These are phyloP conservation scores for Penicillium argentinense DNA, from an alignment of 495 filamentous ascomycete species.

Conservation along the genomic window DNA sequence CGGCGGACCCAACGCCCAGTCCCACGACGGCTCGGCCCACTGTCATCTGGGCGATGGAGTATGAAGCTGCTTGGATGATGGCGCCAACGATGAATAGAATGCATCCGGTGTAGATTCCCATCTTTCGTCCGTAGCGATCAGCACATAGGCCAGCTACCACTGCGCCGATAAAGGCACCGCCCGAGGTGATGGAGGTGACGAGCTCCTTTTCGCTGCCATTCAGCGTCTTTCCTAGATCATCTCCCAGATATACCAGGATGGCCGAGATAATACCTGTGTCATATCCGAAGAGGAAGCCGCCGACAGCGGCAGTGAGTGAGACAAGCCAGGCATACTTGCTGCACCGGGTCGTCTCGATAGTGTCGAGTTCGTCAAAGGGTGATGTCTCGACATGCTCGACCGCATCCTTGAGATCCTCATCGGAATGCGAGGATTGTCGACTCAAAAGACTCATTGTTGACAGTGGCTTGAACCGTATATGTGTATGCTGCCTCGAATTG, in stretches of 20 bases:
- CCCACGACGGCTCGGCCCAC: slow-evolving; percentile 51
- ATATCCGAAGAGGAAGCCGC: slow-evolving; percentile 45
- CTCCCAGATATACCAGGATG: slow-evolving; percentile 43
- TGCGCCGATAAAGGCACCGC: slow-evolving; percentile 51
- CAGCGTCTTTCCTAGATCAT: slow-evolving; percentile 29
- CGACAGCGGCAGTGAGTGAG: slow-evolving; percentile 30
- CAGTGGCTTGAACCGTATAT: too few species aligned
- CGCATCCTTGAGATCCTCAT: neutral
- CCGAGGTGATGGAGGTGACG: slow-evolving; percentile 49
- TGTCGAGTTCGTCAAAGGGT: neutral
- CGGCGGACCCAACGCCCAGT: slow-evolving; percentile 51
- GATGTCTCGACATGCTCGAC: slow-evolving; percentile 8
- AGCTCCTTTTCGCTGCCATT: slow-evolving; percentile 42
- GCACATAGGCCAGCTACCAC: slow-evolving; percentile 49
- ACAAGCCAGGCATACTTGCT: slow-evolving; percentile 10
- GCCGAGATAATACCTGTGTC: slow-evolving; percentile 52
- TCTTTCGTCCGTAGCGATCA: slow-evolving; percentile 50
- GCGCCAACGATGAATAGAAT: slow-evolving; percentile 47
- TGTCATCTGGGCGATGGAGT: slow-evolving; percentile 47
- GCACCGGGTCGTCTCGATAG: slow-evolving; percentile 3
- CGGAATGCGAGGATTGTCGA: neutral
- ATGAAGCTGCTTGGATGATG: slow-evolving; percentile 44
- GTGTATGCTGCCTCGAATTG: too few species aligned
- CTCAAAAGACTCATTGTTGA: neutral
- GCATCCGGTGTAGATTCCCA: slow-evolving; percentile 48